Evolutionary conservation across 164 flowering plant species (phyloP), one percentile per base, ranked within the genome.

Genomic region (Annona cherimola): DNA sequence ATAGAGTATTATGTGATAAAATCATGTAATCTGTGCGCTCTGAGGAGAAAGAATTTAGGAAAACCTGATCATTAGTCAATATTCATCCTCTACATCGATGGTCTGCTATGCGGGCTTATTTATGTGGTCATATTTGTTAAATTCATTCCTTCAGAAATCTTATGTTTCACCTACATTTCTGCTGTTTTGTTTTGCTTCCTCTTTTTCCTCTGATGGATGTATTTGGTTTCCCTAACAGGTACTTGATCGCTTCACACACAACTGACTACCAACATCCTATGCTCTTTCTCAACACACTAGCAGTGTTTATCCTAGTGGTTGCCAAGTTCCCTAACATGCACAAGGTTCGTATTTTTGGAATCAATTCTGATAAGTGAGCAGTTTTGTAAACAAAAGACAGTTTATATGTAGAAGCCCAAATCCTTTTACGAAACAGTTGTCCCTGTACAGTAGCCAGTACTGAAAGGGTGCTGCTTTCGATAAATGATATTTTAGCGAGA

Each of bases 321-420:
- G 91, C 91, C 78, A 86, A 87, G 81, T 86, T 87, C 74, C 91
- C 89, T 3, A 78, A 86, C 76, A 84, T 87, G 90, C 89, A 87
- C 82, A 86, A 82, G 78, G 91, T 87, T 66, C 85, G 90, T 0
- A 86, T 85, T 5, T 86, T 87, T 72, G 91, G 89, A 70, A 87
- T 87, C 66, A 87, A 84, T 66, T 84, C 78, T 6, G 88, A 84
- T 57, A 82, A 81, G n/a, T 86, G 75, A 86, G 64, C n/a, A 5
- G 55, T 4, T 40, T 59, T 46, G 60, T 18, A 46, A 50, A 11
- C 57, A 50, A 50, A 50, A 61, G 75, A 41, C 61, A 2, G 40
- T 65, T 50, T 55, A 39, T 70, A 69, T 76, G 76, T 73, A 69
- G 66, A 74, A 69, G 78, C 50, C 18, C 68, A 44, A 44, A 46